Evolutionary conservation across 2,329 filamentous ascomycete genomes (phyloP).

Genomic region (Cytospora piceae): DNA sequence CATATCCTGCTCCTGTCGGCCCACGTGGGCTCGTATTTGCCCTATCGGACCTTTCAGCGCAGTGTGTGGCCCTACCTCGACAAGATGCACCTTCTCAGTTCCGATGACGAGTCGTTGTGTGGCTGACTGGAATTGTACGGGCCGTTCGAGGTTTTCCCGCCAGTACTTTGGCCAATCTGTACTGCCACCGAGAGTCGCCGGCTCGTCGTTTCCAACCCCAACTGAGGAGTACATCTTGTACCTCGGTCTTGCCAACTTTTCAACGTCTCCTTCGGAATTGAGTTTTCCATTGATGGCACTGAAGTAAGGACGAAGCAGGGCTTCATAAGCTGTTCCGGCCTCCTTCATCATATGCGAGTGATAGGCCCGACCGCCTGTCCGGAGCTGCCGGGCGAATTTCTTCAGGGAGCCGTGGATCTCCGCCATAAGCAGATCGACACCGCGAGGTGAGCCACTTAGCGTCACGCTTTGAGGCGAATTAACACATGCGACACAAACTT

Average conservation of each 20-base stretch:
- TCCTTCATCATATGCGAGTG: constrained; percentile 38
- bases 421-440: constrained; percentile 26
- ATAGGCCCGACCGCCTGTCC: constrained; percentile 36
- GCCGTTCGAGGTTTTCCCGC: constrained; percentile 11
- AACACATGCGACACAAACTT: constrained; percentile 5
- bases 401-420: constrained; percentile 10
- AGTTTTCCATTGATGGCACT: too few relatives aligned
- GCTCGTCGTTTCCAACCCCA: constrained; percentile 10
- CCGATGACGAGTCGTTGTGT: not conserved
- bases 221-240: constrained; percentile 29
- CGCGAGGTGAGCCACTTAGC: constrained; percentile 38
- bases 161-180: constrained; percentile 28
- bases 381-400: constrained; percentile 31
- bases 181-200: constrained; percentile 29
- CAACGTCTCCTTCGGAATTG: too few relatives aligned
- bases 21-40: constrained; percentile 34
- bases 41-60: constrained; percentile 37
- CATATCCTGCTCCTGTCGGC: not conserved
- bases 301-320: too few relatives aligned
- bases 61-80: constrained; percentile 39
- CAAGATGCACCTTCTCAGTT: constrained; percentile 20
- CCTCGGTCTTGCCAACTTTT: too few relatives aligned
- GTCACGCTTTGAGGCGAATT: constrained; percentile 40
- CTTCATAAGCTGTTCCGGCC: too few relatives aligned
- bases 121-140: constrained; percentile 2